phyloP scores from a whole-genome alignment of 306 rosid species.

The Hippophae rhamnoides region DNA sequence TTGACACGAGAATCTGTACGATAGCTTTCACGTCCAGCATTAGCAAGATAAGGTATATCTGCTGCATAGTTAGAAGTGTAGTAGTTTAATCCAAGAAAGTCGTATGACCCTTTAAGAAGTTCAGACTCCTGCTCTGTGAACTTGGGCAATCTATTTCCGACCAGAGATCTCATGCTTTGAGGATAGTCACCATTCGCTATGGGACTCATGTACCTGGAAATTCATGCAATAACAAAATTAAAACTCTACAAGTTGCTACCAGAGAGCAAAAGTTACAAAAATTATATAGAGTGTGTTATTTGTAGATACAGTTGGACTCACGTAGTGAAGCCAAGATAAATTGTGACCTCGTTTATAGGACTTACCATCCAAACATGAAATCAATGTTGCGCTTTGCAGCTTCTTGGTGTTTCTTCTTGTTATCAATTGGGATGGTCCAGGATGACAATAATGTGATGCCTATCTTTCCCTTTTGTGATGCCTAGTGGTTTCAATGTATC shows the following conservation, averaged over 20 bases:
- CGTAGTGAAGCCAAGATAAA: no score
- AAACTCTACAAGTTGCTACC: background rate
- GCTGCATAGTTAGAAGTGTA: slow-evolving; percentile 37
- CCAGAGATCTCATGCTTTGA: slow-evolving; percentile 27
- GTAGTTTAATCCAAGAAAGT: slow-evolving; percentile 54
- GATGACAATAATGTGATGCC: slow-evolving; percentile 13
- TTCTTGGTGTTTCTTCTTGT: background rate
- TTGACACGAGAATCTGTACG: slow-evolving; percentile 26
- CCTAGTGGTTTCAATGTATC: background rate
- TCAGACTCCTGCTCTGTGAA: slow-evolving; percentile 32
- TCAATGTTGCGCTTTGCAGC: slow-evolving; percentile 18
- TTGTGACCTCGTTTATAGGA: no score
- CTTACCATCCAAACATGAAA: slow-evolving; percentile 23
- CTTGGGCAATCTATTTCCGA: slow-evolving; percentile 37
- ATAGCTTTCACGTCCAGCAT: slow-evolving; percentile 8
- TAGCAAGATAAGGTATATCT: slow-evolving; percentile 13
- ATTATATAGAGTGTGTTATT: no score
- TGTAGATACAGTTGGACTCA: no score
- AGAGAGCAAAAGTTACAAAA: no score
- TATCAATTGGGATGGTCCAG: slow-evolving; percentile 12
- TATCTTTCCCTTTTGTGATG: slow-evolving; percentile 16
- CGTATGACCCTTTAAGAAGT: slow-evolving; percentile 42
- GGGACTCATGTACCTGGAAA: slow-evolving; percentile 50
- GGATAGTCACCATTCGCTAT: slow-evolving; percentile 47
- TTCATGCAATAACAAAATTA: background rate